Evolutionary conservation across 1,139 yeast genomes (phyloP), one percentile per base, ranked within the genome.

Genomic region (Yamadazyma taylorii): DNA sequence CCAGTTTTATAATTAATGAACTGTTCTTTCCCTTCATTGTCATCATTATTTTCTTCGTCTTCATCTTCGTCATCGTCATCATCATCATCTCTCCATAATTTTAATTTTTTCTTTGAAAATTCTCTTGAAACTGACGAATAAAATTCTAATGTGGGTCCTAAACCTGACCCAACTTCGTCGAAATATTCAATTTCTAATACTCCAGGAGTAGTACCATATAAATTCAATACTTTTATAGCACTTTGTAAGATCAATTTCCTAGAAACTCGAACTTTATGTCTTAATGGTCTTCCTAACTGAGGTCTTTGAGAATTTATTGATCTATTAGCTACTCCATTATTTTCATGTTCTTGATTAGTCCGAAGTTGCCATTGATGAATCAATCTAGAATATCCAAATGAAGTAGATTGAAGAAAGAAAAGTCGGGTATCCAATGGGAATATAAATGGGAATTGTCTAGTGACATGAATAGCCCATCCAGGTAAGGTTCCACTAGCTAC

Each of bases 61-160:
- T 49, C 57, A 17, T 52, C 48, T 2, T 19, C 21, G 8, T 8
- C 21, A n/a, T 47, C 50, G 23, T 38, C 35, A 5, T 51, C 37
- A 9, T 55, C 58, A 12, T 64, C 69, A 33, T 69, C 68, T 48
- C 95, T 73, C 98, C 98, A 92, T 61, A 92, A 65, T 13, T 61
- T 62, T 39, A 83, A 61, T 35, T 71, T 72, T 39, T 71, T 73
- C 44, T 66, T 72, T 1, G 85, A 68, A 55, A 67, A 88, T 43
- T 84, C 92, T 43, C 69, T 78, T 0, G 97, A 88, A 4, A 87
- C 92, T 11, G 75, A 68, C 0, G 97, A 80, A 55, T 88, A 92
- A 54, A 92, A 92, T 58, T 92, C 98, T 44, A 90, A 69, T 0
- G 98, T 92, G 2, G 98, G 98, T 0, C 98, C 98, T 35, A 89